A percentile compares a stretch with the other conserved stretches of the same genome.
Conservation (phyloP, 176 grass and related monocot species). For the Musa acuminata region DNA sequence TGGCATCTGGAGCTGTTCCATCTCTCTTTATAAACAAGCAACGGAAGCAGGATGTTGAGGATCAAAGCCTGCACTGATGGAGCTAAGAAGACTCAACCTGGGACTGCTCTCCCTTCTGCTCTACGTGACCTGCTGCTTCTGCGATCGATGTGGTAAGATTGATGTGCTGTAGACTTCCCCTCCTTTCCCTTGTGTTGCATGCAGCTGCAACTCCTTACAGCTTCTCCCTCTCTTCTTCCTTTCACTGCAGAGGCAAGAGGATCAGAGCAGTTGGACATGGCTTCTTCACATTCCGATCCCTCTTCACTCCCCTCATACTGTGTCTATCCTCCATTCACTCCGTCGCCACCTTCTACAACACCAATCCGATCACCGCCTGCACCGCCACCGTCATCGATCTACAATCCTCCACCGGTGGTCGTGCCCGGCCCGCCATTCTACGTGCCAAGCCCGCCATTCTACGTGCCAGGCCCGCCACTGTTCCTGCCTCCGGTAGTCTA, state of each 20-base stretch:
- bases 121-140: neutral
- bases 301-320: conserved; percentile 15
- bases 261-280: conserved; percentile 5
- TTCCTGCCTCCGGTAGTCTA: conserved; percentile 74
- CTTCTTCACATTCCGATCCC: conserved; percentile 10
- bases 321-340: conserved; percentile 25
- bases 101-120: neutral
- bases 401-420: conserved; percentile 24
- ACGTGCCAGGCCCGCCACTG: neutral
- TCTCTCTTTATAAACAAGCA: conserved; percentile 6
- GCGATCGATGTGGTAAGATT: conserved; percentile 1
- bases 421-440: conserved; percentile 30
- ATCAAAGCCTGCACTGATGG: neutral
- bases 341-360: neutral
- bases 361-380: neutral
- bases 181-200: no score
- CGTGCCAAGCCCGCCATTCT: no score
- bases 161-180: neutral
- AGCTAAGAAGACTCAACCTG: neutral
- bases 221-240: no score
- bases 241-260: neutral
- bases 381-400: conserved; percentile 16
- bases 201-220: no score
- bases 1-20: neutral
- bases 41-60: neutral